Evolutionary conservation across 2,329 filamentous ascomycete genomes (phyloP).

Genomic region (Aspergillus uvarum): DNA sequence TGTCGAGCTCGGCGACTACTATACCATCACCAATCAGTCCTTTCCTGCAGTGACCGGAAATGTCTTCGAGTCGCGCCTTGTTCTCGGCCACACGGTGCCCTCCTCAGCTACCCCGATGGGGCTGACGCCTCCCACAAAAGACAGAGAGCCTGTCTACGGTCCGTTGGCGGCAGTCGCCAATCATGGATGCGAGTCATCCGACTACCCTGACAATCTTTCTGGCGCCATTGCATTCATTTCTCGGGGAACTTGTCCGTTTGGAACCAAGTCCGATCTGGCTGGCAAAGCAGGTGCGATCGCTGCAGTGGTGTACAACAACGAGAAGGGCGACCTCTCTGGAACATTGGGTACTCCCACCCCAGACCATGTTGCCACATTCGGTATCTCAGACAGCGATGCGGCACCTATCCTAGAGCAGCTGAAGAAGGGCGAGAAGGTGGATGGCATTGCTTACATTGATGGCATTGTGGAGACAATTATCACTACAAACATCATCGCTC

Average conservation of each 20-base stretch:
- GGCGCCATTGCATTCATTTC: constrained; percentile 69
- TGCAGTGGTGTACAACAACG: constrained; percentile 73
- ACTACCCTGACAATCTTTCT: constrained; percentile 59
- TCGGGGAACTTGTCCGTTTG: constrained; percentile 70
- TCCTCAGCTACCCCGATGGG: constrained; percentile 59
- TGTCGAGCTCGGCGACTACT: constrained; percentile 35
- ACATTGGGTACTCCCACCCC: constrained; percentile 63
- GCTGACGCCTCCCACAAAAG: constrained; percentile 55
- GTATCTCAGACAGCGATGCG: constrained; percentile 63
- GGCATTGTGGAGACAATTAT: constrained; percentile 48
- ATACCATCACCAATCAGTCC: constrained; percentile 49
- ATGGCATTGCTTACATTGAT: constrained; percentile 44
- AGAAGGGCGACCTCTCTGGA: constrained; percentile 61
- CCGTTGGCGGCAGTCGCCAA: constrained; percentile 51
- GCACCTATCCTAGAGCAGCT: constrained; percentile 57
- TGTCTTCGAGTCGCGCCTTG: constrained; percentile 60
- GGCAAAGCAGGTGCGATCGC: constrained; percentile 70
- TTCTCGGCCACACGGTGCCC: constrained; percentile 57
- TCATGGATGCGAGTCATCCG: constrained; percentile 61
- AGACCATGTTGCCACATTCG: constrained; percentile 62
- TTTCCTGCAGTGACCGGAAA: constrained; percentile 62
- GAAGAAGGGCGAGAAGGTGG: constrained; percentile 44
- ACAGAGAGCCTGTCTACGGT: constrained; percentile 49
- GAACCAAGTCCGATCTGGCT: constrained; percentile 67
- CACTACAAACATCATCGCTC: constrained; percentile 60